These are phyloP conservation scores for Paspalum notatum DNA, from an alignment of 176 grass and related monocot species.

Conservation along the genomic window DNA sequence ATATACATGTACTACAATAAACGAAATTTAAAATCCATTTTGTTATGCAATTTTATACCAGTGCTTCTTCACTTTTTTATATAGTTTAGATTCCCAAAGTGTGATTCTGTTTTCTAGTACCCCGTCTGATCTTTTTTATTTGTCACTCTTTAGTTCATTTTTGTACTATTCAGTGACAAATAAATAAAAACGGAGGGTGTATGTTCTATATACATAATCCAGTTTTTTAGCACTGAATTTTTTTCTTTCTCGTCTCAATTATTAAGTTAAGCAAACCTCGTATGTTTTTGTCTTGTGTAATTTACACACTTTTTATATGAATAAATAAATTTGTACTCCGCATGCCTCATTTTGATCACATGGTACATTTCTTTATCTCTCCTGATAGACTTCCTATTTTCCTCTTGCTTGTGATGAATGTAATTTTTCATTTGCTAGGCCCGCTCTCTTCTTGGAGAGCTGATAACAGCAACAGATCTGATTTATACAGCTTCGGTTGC, in stretches of 20 bases:
- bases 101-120: not conserved
- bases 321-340: slow-evolving; percentile 7
- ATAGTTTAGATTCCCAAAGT: not conserved
- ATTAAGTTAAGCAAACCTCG: not conserved
- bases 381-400: slow-evolving; percentile 8
- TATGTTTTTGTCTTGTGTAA: slow-evolving; percentile 13
- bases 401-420: slow-evolving; percentile 16
- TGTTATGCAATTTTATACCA: not conserved
- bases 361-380: not conserved
- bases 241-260: slow-evolving; percentile 4
- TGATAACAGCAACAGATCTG: slow-evolving; percentile 68
- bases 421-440: slow-evolving; percentile 66
- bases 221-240: not conserved
- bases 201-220: not conserved
- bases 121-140: too few relatives aligned
- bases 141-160: too few relatives aligned
- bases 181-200: too few relatives aligned
- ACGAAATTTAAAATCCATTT: not conserved
- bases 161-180: too few relatives aligned
- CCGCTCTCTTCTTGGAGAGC: slow-evolving; percentile 87
- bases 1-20: not conserved
- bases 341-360: slow-evolving; percentile 4
- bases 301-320: not conserved
- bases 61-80: not conserved
- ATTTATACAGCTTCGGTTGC: slow-evolving; percentile 76